These are phyloP conservation scores for Psidium guajava DNA, from an alignment of 345 rosid genomes.

Conservation along the genomic window DNA sequence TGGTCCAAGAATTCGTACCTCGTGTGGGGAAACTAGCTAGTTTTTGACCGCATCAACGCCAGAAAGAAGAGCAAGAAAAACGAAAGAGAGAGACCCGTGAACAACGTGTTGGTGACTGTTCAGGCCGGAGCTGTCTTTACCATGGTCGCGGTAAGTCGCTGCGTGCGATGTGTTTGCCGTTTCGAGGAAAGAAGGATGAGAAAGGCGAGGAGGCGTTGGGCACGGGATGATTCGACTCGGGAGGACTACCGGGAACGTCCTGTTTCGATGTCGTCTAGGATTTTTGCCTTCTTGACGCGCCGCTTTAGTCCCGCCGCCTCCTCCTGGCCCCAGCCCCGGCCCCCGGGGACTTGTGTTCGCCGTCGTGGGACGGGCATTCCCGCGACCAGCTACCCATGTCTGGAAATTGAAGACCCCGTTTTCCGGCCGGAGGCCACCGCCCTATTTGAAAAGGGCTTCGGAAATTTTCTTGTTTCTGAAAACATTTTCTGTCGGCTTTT, in stretches of 20 bases:
- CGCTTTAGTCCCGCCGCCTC: background rate
- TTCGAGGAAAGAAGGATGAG: background rate
- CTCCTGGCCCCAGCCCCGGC: background rate
- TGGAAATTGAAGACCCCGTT: background rate
- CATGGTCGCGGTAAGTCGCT: background rate
- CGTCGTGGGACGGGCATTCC: rapidly evolving
- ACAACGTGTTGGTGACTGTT: background rate
- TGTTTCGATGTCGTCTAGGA: background rate
- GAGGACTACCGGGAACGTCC: background rate
- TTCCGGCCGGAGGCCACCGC: background rate
- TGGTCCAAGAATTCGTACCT: background rate
- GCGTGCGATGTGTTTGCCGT: background rate
- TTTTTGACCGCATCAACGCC: background rate
- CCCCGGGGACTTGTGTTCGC: rapidly evolving
- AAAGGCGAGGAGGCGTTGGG: background rate
- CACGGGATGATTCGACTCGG: background rate
- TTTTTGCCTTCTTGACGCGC: background rate
- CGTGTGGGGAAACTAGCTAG: background rate
- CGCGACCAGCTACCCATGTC: background rate
- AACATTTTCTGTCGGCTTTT: background rate
- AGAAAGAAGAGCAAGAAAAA: background rate
- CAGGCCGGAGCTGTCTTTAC: background rate
- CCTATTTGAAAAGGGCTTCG: background rate
- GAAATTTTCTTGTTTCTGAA: rapidly evolving
- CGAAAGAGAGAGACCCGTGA: background rate